Evolutionary conservation across 164 flowering plant genomes (phyloP), one percentile per base, ranked within the genome.

Genomic region (Liquidambar formosana): DNA sequence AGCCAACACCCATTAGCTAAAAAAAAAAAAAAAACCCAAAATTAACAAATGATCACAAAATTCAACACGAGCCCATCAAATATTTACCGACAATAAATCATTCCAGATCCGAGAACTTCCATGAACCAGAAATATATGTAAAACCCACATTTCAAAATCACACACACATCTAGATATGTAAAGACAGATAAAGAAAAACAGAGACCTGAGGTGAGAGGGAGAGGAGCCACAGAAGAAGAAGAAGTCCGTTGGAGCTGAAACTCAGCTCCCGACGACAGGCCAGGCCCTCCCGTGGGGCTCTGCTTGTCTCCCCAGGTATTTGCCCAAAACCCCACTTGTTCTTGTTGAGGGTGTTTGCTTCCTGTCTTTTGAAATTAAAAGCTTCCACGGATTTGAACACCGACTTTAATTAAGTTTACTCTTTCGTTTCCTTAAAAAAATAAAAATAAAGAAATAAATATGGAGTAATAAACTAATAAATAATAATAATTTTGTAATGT

Each of bases 161-260:
- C 33, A 47, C 11, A 63, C 43, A 21, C 5, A 26, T 33, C 18
- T 5, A 25, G 26, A 43, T 19, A n/a, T 11, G 1, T n/a, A 57
- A 2, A 27, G n/a, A 68, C 6, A 52, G n/a, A 33, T 22, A 23
- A 53, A 57, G 13, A 14, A 38, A 28, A 57, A 65, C 14, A 56
- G 33, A 54, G 60, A 64, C 44, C 58, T 28, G 21, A 45, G 11
- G 8, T 14, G 57, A 53, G 10, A 25, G 49, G 53, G 57, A 54
- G 64, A 66, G 46, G 15, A 23, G 63, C n/a, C 27, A 18, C n/a
- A 57, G 28, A 47, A 56, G 73, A 54, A 38, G 65, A 70, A 65
- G 77, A 60, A 61, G 71, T 47, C 75, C 77, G 74, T 66, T 72
- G 71, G 79, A 72, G 74, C 72, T 73, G 74, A 22, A 33, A 21